These are phyloP conservation scores for Metrosideros polymorpha DNA, from an alignment of 441 rosid species.

Conservation along the genomic window DNA sequence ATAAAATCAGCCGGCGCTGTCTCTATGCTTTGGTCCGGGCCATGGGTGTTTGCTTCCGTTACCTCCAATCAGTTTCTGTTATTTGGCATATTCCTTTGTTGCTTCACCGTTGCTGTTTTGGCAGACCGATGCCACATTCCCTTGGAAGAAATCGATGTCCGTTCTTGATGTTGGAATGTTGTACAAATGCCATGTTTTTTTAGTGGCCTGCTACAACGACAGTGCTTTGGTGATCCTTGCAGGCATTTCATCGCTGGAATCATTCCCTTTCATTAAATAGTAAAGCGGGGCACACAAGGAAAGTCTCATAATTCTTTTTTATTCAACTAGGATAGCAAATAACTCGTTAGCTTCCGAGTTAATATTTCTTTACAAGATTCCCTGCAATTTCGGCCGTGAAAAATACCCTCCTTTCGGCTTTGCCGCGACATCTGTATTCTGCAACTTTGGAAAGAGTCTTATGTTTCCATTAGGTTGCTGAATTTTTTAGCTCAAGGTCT, in stretches of 20 bases:
- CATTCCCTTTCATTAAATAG: neutral
- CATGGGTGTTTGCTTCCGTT: neutral
- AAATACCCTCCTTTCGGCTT: neutral
- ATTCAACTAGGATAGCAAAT: neutral
- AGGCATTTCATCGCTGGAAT: neutral
- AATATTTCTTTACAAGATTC: neutral
- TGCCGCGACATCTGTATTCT: neutral
- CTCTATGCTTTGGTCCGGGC: neutral
- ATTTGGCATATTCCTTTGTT: neutral
- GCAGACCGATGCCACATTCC: neutral
- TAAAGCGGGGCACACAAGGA: neutral
- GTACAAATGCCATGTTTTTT: neutral
- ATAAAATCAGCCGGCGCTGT: conserved; percentile 19
- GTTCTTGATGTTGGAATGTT: neutral
- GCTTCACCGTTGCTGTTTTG: neutral
- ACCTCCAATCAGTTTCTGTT: neutral
- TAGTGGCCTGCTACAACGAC: neutral
- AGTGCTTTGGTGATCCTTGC: neutral
- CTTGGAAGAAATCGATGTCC: neutral
- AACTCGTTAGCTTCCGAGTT: neutral
- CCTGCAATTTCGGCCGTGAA: neutral
- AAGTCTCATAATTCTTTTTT: neutral
- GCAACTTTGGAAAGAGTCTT: neutral
- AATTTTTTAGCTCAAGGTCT: neutral
- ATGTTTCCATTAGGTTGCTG: neutral